Conservation (phyloP, 441 rosid genomes). For the Populus tomentosa region DNA sequence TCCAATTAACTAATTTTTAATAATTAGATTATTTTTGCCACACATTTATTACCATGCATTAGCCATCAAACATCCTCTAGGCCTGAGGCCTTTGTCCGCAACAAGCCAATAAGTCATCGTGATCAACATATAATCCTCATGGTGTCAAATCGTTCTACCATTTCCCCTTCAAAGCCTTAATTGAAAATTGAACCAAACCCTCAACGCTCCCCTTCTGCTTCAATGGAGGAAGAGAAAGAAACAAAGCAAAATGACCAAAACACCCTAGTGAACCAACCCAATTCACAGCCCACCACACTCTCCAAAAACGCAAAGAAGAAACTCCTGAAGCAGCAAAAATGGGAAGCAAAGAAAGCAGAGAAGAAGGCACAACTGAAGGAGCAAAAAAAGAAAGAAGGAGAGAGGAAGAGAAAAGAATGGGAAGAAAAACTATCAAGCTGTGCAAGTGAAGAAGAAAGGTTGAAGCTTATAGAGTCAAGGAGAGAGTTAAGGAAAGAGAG, state of each 20-base stretch:
- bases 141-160: not conserved
- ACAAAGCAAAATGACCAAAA: slow-evolving; percentile 22
- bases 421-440: slow-evolving; percentile 49
- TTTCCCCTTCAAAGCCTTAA: not conserved
- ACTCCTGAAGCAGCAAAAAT: slow-evolving; percentile 67
- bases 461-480: slow-evolving; percentile 61
- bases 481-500: slow-evolving; percentile 58
- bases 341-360: slow-evolving; percentile 78
- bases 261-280: slow-evolving; percentile 8
- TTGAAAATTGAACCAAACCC: not conserved
- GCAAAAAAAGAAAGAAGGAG: slow-evolving; percentile 57
- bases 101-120: not conserved
- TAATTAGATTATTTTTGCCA: too few species aligned
- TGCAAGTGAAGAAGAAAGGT: slow-evolving; percentile 57
- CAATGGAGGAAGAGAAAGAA: not conserved
- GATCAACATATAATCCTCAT: not conserved
- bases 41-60: not conserved
- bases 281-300: slow-evolving; percentile 19
- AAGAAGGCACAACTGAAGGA: slow-evolving; percentile 69
- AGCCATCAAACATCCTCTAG: not conserved
- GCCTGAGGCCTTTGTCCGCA: not conserved
- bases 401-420: slow-evolving; percentile 80
- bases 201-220: not conserved
- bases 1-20: not conserved
- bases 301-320: slow-evolving; percentile 80